Evolutionary conservation across 1,139 yeast species (phyloP).

Genomic region (Yamadazyma pseudoaaseri): DNA sequence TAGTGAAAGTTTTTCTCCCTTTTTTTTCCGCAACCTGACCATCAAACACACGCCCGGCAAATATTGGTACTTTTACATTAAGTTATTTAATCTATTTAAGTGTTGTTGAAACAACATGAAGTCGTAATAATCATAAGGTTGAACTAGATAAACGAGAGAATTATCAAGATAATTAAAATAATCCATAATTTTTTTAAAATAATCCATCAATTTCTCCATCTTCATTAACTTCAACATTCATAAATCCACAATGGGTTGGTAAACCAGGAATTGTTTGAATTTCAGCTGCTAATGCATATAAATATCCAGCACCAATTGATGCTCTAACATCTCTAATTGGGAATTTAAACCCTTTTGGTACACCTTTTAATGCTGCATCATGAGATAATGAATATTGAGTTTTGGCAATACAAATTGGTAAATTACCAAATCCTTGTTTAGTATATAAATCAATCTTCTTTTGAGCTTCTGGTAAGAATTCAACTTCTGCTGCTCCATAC

Average conservation of each 20-base stretch:
- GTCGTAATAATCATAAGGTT: slow-evolving; percentile 13
- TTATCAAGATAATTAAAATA: too few relatives aligned
- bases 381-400: slow-evolving; percentile 96
- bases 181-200: too few relatives aligned
- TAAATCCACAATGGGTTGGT: slow-evolving; percentile 95
- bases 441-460: slow-evolving; percentile 82
- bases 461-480: slow-evolving; percentile 81
- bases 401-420: slow-evolving; percentile 97
- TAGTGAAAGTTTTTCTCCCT: too few relatives aligned
- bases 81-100: too few relatives aligned
- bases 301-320: slow-evolving; percentile 94
- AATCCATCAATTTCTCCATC: slow-evolving; percentile 95
- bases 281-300: slow-evolving; percentile 95
- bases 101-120: slow-evolving; percentile 10
- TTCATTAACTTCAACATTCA: slow-evolving; percentile 93
- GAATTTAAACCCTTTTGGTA: slow-evolving; percentile 89
- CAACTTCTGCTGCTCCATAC: slow-evolving; percentile 90
- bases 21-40: too few relatives aligned
- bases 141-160: slow-evolving; percentile 10
- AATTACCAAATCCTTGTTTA: slow-evolving; percentile 83
- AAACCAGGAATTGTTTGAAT: slow-evolving; percentile 97
- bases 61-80: too few relatives aligned
- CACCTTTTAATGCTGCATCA: slow-evolving; percentile 91
- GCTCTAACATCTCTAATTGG: slow-evolving; percentile 95
- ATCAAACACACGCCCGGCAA: too few relatives aligned